Conservation (phyloP, 371 early-diverging fungal species). For the Mucor racemosus region DNA sequence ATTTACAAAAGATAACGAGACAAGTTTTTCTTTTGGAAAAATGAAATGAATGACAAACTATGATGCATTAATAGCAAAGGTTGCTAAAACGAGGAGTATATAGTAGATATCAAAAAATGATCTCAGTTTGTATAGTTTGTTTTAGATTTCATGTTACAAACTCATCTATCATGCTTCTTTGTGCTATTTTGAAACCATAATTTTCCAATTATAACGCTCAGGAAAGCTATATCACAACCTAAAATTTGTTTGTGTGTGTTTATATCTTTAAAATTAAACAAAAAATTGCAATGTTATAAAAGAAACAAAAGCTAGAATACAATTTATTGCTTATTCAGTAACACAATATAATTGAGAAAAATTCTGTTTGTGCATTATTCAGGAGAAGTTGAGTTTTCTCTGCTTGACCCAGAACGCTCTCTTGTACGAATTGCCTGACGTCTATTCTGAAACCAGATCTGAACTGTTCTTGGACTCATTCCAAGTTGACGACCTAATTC, state of each 20-base stretch:
- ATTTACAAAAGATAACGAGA: not conserved
- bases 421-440: conserved; percentile 65
- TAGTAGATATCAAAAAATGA: too few relatives aligned
- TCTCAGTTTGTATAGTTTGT: not conserved
- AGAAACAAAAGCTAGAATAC: not conserved
- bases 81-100: not conserved
- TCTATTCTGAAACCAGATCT: conserved; percentile 96
- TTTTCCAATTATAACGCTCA: too few relatives aligned
- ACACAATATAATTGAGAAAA: not conserved
- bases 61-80: not conserved
- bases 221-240: not conserved
- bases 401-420: conserved; percentile 29
- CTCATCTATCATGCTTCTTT: not conserved
- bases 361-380: not conserved
- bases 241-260: too few relatives aligned
- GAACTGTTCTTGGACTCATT: conserved; percentile 83
- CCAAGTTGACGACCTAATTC: conserved; percentile 82
- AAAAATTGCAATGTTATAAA: too few relatives aligned
- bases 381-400: not conserved
- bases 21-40: not conserved
- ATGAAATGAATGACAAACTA: not conserved
- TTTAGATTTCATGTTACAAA: not conserved
- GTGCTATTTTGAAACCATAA: not conserved
- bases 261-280: too few relatives aligned
- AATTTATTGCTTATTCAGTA: not conserved